Evolutionary conservation across 805 yeast species (phyloP), one percentile per base, ranked within the genome.

Genomic region (Myxozyma neotropica): DNA sequence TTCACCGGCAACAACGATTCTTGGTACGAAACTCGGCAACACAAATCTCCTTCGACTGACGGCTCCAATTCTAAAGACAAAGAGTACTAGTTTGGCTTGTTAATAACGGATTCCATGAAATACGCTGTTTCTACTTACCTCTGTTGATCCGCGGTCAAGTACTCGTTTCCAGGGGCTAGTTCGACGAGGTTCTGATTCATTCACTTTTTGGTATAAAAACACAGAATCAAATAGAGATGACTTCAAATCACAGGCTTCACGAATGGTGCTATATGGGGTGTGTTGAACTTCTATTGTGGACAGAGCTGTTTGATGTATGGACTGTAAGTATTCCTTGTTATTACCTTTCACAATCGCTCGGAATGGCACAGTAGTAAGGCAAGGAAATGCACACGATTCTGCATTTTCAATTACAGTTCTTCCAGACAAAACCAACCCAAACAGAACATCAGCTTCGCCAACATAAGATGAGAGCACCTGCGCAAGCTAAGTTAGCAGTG

Each of bases 371-470:
- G 69, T 66, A 6, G 59, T 52, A 13, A 67, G 23, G n/a, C 63
- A 61, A 5, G 69, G 69, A 23, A 61, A 64, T 23, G 65, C 26
- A n/a, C 47, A 17, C 12, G 23, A 19, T 5, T n/a, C 27, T 7
- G 51, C 52, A 7, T 29, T 51, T n/a, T 56, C 54, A 7, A 64
- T 13, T 3, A 53, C 59, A 3, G 51, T 52, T 27, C 53, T 43
- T 1, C 69, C 69, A 10, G 69, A 64, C 3, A 66, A 52, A 6
- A 66, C 66, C 12, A 55, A 27, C 1, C 69, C 69, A 53, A 63
- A 53, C 0, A 48, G 10, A 7, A 63, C 50, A 19, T 42, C 61
- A 15, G 40, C 17, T 39, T 67, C 69, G 4, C 66, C 68, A 26
- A 49, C 36, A 39, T 66, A 66, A 13, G 43, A 19, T 15, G 57